phyloP scores from a whole-genome alignment of 192 early-diverging fungal species.

The Phycomyces nitens region DNA sequence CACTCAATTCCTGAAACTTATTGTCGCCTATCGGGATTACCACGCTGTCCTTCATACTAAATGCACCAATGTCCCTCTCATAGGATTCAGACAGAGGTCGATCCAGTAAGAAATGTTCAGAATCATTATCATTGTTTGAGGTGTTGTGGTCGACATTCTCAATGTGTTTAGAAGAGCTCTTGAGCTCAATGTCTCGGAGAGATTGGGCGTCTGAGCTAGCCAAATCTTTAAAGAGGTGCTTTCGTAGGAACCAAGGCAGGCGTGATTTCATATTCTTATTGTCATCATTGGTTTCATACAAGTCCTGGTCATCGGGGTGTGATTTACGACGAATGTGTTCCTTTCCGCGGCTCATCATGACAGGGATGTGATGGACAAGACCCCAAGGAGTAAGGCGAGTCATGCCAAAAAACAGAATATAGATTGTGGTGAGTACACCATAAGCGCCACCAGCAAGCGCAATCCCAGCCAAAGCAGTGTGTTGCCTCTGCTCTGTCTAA shows the following conservation, averaged over 20 bases:
- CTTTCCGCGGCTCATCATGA: slow-evolving; percentile 11
- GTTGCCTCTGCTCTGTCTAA: slow-evolving; percentile 26
- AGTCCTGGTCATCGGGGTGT: too few species aligned
- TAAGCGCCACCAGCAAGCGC: slow-evolving; percentile 29
- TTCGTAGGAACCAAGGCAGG: neutral
- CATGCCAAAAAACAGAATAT: slow-evolving; percentile 29
- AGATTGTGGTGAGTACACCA: slow-evolving; percentile 21
- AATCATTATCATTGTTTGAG: too few species aligned
- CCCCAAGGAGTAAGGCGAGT: slow-evolving; percentile 25
- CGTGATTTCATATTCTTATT: neutral
- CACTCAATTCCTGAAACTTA: neutral
- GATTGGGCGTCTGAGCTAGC: too few species aligned
- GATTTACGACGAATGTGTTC: neutral
- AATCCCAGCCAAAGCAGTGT: slow-evolving; percentile 19
- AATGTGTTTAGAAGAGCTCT: too few species aligned
- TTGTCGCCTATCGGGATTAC: neutral
- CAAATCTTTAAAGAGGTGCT: neutral
- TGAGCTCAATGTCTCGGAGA: too few species aligned
- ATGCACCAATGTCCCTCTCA: neutral
- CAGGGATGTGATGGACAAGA: slow-evolving; percentile 21
- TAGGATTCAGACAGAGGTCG: too few species aligned
- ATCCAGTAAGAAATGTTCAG: too few species aligned
- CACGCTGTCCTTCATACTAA: neutral
- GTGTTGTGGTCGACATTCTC: too few species aligned
- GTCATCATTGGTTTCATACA: neutral